phyloP scores from a whole-genome alignment of 2,329 filamentous ascomycete species.

The Coniella lustricola region DNA sequence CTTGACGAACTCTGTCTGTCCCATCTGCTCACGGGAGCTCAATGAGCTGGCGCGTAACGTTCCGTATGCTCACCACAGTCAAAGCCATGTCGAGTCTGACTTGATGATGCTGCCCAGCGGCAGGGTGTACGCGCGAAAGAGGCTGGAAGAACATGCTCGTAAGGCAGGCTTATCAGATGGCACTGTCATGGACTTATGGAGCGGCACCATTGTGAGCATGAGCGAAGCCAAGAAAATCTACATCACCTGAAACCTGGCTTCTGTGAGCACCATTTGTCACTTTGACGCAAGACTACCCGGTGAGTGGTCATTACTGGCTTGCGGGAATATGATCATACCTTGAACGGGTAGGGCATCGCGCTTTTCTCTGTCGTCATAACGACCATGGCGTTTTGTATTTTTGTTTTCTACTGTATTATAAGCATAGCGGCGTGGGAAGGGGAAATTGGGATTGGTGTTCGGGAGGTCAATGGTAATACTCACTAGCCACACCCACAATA shows the following conservation, averaged over 20 bases:
- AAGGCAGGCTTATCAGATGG: constrained; percentile 66
- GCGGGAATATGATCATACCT: neutral
- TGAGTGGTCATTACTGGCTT: too few species aligned
- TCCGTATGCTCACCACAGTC: constrained; percentile 91
- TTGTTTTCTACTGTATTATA: neutral
- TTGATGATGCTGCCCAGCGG: constrained; percentile 82
- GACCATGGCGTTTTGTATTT: too few species aligned
- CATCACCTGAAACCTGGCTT: constrained; percentile 55
- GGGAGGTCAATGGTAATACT: too few species aligned
- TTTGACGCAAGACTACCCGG: too few species aligned
- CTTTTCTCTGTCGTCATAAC: too few species aligned
- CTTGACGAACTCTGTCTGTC: constrained; percentile 72
- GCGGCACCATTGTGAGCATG: constrained; percentile 58
- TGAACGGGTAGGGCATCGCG: too few species aligned
- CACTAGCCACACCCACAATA: too few species aligned
- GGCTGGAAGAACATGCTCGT: constrained; percentile 67
- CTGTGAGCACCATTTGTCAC: neutral
- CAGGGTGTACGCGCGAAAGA: constrained; percentile 71
- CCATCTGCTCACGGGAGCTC: constrained; percentile 91
- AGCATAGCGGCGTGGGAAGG: constrained; percentile 10
- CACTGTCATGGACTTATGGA: constrained; percentile 71
- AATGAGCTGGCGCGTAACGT: constrained; percentile 85
- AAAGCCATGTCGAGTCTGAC: constrained; percentile 86
- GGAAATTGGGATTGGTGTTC: too few species aligned
- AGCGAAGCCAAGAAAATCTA: constrained; percentile 77